Percentiles rank a stretch among this genome's conserved stretches.
phyloP scores from a whole-genome alignment of 169 alveolate genomes.

The Cryptosporidium xiaoi region DNA sequence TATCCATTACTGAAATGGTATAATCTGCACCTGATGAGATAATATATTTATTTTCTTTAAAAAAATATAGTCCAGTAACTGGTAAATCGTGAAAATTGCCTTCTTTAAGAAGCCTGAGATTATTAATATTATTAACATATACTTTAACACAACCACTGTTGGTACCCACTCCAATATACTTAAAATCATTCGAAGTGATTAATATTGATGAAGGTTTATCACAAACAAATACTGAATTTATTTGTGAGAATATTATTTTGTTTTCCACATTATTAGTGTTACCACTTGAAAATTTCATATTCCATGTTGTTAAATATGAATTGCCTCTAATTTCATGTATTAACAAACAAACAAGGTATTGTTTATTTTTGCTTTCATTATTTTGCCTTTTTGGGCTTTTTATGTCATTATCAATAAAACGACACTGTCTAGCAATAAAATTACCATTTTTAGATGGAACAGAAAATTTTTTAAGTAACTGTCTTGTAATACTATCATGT shows the following conservation, averaged over 20 bases:
- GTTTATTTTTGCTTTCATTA: conserved; percentile 4
- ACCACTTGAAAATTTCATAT: conserved; percentile 37
- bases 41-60: conserved; percentile 39
- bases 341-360: conserved; percentile 43
- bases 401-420: conserved; percentile 49
- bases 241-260: conserved; percentile 20
- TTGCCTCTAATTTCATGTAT: conserved; percentile 62
- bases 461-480: conserved; percentile 40
- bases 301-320: conserved; percentile 57
- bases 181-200: conserved; percentile 1
- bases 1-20: conserved; percentile 17
- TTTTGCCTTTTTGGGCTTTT: conserved; percentile 41
- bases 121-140: conserved; percentile 22
- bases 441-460: conserved; percentile 59
- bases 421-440: conserved; percentile 59
- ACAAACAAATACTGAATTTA: conserved; percentile 21
- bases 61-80: conserved; percentile 54
- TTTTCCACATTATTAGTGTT: conserved; percentile 7
- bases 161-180: conserved; percentile 50
- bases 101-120: conserved; percentile 19
- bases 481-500: conserved; percentile 45
- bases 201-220: conserved; percentile 68
- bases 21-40: conserved; percentile 71
- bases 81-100: conserved; percentile 59
- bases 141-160: conserved; percentile 45